Conservation (phyloP, 768 basidiomycete species). For the Asterophora parasitica region DNA sequence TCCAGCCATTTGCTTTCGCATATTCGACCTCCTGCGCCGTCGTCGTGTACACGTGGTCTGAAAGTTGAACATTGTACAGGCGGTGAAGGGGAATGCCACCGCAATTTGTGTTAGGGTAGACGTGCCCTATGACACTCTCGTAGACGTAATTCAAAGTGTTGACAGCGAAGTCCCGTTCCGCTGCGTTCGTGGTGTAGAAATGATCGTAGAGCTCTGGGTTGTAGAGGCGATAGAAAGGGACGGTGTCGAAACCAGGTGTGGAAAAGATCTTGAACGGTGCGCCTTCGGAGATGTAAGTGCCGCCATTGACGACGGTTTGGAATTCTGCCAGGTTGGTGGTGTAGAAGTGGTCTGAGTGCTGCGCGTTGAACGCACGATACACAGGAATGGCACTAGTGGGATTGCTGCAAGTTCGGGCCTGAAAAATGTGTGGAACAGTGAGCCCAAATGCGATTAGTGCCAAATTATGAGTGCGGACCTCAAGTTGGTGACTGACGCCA, state of each 20-base stretch:
- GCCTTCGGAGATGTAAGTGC: background rate
- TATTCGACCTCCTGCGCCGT: background rate
- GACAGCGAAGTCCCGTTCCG: background rate
- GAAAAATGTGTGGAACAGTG: background rate
- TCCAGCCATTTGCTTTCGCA: background rate
- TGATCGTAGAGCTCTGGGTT: background rate
- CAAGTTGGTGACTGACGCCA: background rate
- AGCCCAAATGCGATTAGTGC: background rate
- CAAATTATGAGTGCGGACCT: background rate
- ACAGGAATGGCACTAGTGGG: background rate
- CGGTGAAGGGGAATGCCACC: background rate
- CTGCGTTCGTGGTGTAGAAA: slow-evolving; percentile 3
- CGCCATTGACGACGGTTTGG: too few species aligned
- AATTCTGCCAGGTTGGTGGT: too few species aligned
- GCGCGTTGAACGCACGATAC: too few species aligned
- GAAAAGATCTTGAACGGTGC: too few species aligned
- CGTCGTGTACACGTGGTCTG: background rate
- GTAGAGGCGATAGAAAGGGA: background rate
- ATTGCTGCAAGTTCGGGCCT: slow-evolving; percentile 2
- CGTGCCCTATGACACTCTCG: background rate
- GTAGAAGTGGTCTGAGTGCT: too few species aligned
- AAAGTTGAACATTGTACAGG: background rate
- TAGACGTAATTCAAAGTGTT: background rate
- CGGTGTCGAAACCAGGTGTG: too few species aligned
- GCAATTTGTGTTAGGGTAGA: background rate